Evolutionary conservation across 2,329 filamentous ascomycete species (phyloP), one percentile per base, ranked within the genome.

Genomic region (Dryadomyces sulphureus): DNA sequence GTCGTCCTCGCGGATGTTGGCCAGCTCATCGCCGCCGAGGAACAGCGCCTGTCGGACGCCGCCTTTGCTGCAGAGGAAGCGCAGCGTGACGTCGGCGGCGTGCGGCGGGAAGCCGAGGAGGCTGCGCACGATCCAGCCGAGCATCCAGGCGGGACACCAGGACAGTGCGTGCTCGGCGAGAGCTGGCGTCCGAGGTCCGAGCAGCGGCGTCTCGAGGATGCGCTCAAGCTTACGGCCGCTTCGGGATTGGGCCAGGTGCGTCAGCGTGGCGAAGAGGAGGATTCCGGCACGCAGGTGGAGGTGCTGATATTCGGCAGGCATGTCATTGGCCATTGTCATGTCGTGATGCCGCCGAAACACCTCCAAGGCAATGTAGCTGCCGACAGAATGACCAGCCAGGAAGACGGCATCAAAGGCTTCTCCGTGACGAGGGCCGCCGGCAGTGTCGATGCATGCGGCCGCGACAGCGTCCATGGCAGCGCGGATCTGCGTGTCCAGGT

Each of bases 321-420:
- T 39, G 12, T 32, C 39, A 14, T 34, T 14, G 12, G 40, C 12
- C 4, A 38, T 5, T 7, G 21, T 8, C 16, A 19, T 6, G 9
- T 62, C 53, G 34, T 64, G 64, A 50, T 78, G 70, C 9, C 75
- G 66, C 50, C 77, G 66, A 41, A 84, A 72, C 25, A 84, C 62
- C 58, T 88, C 81, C 51, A 87, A 73, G 3, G 73, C 65, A 19
- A 89, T 80, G 57, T 84, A 89, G 9, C 76, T 66, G 21, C 84
- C 84, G 1, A 89, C 79, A 0, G 81, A 86, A 60, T 89, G 84
- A 4, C 82, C 84, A 43, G 83, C 72, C 16, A 89, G 62, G 7
- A 86, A 67, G 17, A 87, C 72, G 43, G 67, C 66, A 55, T 77
- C 68, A 52, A 74, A 79, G 0, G 62, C 58, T 41, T 59, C 54